Base-by-base conservation (phyloP, 2,329 filamentous ascomycete species). In the Pseudogymnoascus sp. region DNA sequence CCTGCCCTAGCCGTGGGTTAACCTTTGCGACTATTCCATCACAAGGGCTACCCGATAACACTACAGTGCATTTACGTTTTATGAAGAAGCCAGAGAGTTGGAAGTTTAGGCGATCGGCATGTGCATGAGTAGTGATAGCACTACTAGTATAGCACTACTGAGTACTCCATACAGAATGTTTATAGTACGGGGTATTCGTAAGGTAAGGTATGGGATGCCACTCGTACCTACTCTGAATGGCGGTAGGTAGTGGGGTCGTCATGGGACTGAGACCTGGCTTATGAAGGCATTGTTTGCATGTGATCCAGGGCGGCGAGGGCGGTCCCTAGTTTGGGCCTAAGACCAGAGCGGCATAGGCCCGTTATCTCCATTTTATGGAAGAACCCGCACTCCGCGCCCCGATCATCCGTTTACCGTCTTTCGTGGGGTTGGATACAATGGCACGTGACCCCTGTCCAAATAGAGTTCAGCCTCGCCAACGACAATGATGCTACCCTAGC, bases 381-480 rank as follows among this genome's bases (percentile, higher is more conserved):
- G 31, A 33, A 33, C 31, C 31, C 31, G 31, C 31, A 11, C 31
- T 33, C 31, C 31, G 10, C 10, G 11, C 26, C 26, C 26, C 26
- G 26, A 7, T 29, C 26, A 33, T 33, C 31, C 31, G 31, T 33
- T 33, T n/a, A 33, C 23, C n/a, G n/a, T 21, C 15, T 33, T 33
- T 33, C 10, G 31, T 33, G 31, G 31, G 31, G 31, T 33, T 33
- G 11, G 9, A 11, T 33, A 11, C 3, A 33, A 11, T 31, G 9
- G 10, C 50, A 56, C 50, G 50, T 56, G 50, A 56, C 50, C 29
- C 1, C 0, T 11, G 9, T 31, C 44, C 23, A 29, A 50, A 50
- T 50, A 33, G 9, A 56, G n/a, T n/a, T 33, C 50, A 56, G 50
- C 50, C 50, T 56, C 50, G 50, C 50, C 50, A 56, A 56, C 50